Percentiles rank a stretch among this genome's conserved stretches.
phyloP scores from a whole-genome alignment of 352 stramenopile genomes.

The Phytophthora pini region DNA sequence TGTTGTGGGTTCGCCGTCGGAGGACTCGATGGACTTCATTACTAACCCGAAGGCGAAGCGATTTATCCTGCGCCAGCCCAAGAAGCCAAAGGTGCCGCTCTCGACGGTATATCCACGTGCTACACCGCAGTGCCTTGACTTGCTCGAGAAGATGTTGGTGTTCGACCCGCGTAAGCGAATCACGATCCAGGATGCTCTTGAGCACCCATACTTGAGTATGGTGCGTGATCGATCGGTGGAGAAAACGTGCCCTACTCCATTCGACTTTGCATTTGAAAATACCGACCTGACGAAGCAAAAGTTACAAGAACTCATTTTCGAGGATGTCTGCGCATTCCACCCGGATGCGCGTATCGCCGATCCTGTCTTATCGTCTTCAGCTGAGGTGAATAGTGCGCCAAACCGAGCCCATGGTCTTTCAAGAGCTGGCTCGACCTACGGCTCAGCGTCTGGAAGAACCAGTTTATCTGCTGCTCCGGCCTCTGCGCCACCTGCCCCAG shows the following conservation, averaged over 20 bases:
- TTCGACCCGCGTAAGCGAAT: conserved; percentile 93
- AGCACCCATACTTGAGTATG: conserved; percentile 79
- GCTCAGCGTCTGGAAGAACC: conserved; percentile 18
- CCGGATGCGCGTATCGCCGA: conserved; percentile 75
- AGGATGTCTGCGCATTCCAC: conserved; percentile 91
- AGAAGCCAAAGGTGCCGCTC: conserved; percentile 85
- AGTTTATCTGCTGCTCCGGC: conserved; percentile 12
- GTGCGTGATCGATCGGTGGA: conserved; percentile 80
- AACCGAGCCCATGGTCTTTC: conserved; percentile 20
- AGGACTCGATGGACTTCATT: conserved; percentile 88
- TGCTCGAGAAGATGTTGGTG: conserved; percentile 94
- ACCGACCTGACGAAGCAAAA: conserved; percentile 91
- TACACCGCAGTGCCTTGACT: conserved; percentile 83
- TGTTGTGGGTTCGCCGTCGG: conserved; percentile 79
- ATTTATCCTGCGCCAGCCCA: conserved; percentile 87
- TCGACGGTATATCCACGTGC: conserved; percentile 88
- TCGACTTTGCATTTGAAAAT: conserved; percentile 91
- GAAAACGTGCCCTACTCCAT: conserved; percentile 78
- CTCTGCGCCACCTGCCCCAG: conserved; percentile 30
- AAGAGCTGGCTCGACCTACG: conserved; percentile 25
- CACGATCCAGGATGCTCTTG: conserved; percentile 78
- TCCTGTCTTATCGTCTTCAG: conserved; percentile 15
- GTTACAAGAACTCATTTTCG: conserved; percentile 92
- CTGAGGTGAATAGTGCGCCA: conserved; percentile 20
- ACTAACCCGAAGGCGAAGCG: conserved; percentile 91